phyloP scores from a whole-genome alignment of 2,329 filamentous ascomycete species.

The Pseudocercospora cruenta region DNA sequence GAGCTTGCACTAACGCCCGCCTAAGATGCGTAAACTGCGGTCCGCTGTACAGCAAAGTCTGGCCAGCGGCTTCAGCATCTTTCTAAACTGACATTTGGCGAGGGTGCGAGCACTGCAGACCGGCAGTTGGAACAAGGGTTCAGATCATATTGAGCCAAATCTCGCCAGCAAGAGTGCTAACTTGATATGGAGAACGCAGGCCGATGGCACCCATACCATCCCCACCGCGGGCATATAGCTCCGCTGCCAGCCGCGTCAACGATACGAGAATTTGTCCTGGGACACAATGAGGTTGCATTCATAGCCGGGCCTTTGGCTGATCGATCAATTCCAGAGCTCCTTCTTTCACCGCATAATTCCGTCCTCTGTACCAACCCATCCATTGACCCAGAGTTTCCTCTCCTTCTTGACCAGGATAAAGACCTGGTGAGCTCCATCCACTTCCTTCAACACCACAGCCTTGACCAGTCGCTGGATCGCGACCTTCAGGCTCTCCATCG shows the following conservation, averaged over 20 bases:
- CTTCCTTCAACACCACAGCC: slow-evolving; percentile 66
- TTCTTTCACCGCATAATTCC: slow-evolving; percentile 68
- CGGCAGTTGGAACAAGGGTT: background rate
- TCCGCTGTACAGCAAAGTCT: background rate
- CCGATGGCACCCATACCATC: background rate
- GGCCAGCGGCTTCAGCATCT: background rate
- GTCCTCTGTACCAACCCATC: slow-evolving; percentile 76
- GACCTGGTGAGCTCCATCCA: slow-evolving; percentile 65
- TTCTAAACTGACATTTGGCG: background rate
- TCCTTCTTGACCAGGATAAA: slow-evolving; percentile 72
- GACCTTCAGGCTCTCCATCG: slow-evolving; percentile 49
- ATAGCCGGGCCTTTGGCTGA: slow-evolving; percentile 16
- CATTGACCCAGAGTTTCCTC: slow-evolving; percentile 70
- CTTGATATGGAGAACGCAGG: background rate
- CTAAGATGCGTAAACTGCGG: slow-evolving; percentile 1
- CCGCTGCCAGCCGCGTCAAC: background rate
- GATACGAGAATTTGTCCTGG: background rate
- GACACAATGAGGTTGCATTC: background rate
- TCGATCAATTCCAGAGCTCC: slow-evolving; percentile 59
- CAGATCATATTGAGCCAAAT: background rate
- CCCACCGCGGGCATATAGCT: background rate
- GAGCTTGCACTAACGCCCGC: background rate
- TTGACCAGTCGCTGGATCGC: slow-evolving; percentile 57
- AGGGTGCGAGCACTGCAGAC: background rate
- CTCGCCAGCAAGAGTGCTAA: background rate